Evolutionary conservation across 1,284 basidiomycete species (phyloP).

Genomic region (Kalmanozyma brasiliensis): DNA sequence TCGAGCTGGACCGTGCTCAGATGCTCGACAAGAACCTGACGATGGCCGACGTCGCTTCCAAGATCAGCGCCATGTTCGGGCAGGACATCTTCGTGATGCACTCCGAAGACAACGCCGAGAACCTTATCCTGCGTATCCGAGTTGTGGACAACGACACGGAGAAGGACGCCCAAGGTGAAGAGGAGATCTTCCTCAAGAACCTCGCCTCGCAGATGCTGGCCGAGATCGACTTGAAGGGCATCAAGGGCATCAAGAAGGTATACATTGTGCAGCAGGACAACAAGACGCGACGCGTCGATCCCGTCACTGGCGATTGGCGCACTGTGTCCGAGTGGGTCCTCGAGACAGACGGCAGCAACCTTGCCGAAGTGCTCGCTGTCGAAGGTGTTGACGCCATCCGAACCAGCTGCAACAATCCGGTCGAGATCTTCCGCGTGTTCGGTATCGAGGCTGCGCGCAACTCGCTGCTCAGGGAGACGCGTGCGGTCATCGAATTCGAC

Average conservation of each 20-base stretch:
- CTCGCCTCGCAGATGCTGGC: constrained; percentile 96
- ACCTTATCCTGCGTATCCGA: constrained; percentile 95
- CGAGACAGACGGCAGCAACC: constrained; percentile 85
- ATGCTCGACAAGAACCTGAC: constrained; percentile 97
- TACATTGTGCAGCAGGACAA: constrained; percentile 91
- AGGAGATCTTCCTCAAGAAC: constrained; percentile 95
- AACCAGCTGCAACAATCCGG: constrained; percentile 96
- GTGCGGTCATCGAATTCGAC: constrained; percentile 91
- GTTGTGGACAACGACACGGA: constrained; percentile 84
- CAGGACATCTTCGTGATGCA: constrained; percentile 97
- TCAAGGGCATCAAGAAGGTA: constrained; percentile 88
- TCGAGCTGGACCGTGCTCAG: constrained; percentile 94
- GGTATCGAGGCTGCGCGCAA: constrained; percentile 97
- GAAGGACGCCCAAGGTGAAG: constrained; percentile 92
- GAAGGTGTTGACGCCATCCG: constrained; percentile 92
- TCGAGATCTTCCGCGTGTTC: constrained; percentile 94
- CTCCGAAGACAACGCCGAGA: constrained; percentile 98
- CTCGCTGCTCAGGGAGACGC: constrained; percentile 89
- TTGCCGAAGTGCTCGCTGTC: constrained; percentile 79
- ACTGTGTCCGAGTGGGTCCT: constrained; percentile 83
- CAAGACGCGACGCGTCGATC: constrained; percentile 70
- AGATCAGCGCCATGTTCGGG: constrained; percentile 93
- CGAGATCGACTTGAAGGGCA: constrained; percentile 90
- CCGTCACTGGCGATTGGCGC: constrained; percentile 63
- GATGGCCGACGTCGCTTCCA: constrained; percentile 93